Evolutionary conservation across 129 eudicot species (phyloP).

Genomic region (Arctium lappa): DNA sequence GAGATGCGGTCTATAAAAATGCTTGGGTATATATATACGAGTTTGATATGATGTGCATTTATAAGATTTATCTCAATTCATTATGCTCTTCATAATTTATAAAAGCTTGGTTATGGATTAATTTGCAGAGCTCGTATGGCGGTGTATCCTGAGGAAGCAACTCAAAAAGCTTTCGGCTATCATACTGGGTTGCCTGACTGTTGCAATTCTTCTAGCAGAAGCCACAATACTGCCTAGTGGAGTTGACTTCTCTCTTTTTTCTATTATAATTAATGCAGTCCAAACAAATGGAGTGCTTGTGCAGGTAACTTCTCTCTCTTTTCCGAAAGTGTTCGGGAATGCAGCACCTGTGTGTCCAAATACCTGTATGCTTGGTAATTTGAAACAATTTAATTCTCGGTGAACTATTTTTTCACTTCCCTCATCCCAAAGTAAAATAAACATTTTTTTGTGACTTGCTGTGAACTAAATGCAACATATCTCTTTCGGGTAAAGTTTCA

Average conservation of each 20-base stretch:
- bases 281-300: slow-evolving; percentile 59
- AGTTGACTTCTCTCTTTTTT: slow-evolving; percentile 83
- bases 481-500: not conserved
- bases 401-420: not conserved
- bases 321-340: not conserved
- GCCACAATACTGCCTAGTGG: slow-evolving; percentile 78
- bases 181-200: slow-evolving; percentile 70
- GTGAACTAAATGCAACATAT: not conserved
- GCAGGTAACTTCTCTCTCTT: slow-evolving; percentile 50
- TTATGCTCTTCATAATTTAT: not conserved
- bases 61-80: not conserved
- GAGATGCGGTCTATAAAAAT: not conserved
- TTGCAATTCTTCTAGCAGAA: slow-evolving; percentile 88
- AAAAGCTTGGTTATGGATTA: not conserved
- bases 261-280: slow-evolving; percentile 54
- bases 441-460: not conserved
- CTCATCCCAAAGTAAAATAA: not conserved
- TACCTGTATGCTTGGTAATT: not conserved
- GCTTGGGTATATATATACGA: not conserved
- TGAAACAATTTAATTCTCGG: not conserved
- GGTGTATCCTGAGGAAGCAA: slow-evolving; percentile 65
- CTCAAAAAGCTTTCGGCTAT: slow-evolving; percentile 62
- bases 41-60: not conserved
- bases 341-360: not conserved
- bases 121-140: slow-evolving; percentile 72